These are phyloP conservation scores for Aleurites moluccanus DNA, from an alignment of 441 rosid species.

Conservation along the genomic window DNA sequence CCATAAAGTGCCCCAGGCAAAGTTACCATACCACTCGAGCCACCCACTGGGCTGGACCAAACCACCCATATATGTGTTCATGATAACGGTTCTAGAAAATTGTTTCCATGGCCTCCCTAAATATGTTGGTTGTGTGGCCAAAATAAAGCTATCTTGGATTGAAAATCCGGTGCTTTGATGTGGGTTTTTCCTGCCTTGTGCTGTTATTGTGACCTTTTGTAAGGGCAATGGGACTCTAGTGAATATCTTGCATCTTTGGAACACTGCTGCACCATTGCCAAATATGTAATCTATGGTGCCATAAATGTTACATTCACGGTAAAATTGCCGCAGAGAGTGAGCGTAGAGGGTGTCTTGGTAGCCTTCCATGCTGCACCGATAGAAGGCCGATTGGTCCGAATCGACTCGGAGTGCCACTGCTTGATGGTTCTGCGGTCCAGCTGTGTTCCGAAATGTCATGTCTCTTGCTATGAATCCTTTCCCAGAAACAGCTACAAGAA, in stretches of 20 bases:
- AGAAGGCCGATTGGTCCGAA: constrained; percentile 67
- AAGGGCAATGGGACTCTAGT: constrained; percentile 57
- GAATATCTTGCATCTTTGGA: constrained; percentile 67
- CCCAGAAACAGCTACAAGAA: constrained; percentile 49
- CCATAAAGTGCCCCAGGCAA: constrained; percentile 57
- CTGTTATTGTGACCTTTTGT: constrained; percentile 76
- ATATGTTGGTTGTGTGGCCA: constrained; percentile 52
- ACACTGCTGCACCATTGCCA: constrained; percentile 78
- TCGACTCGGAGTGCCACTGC: constrained; percentile 66
- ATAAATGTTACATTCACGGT: constrained; percentile 67
- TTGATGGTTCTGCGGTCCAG: constrained; percentile 70
- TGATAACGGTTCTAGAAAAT: constrained; percentile 67
- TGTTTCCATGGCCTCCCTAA: constrained; percentile 88
- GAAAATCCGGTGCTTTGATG: constrained; percentile 84
- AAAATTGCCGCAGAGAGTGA: constrained; percentile 76
- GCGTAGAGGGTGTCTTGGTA: constrained; percentile 78
- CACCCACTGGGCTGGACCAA: constrained; percentile 70
- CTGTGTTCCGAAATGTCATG: constrained; percentile 73
- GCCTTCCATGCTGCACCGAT: constrained; percentile 75
- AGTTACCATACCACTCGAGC: constrained; percentile 65
- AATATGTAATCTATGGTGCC: constrained; percentile 89
- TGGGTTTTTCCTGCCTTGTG: constrained; percentile 73
- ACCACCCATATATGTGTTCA: constrained; percentile 49
- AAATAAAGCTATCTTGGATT: constrained; percentile 61
- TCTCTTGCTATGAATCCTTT: constrained; percentile 66